Base-by-base conservation (phyloP, 1,139 yeast species). In the Geotrichum cucujoidarum region DNA sequence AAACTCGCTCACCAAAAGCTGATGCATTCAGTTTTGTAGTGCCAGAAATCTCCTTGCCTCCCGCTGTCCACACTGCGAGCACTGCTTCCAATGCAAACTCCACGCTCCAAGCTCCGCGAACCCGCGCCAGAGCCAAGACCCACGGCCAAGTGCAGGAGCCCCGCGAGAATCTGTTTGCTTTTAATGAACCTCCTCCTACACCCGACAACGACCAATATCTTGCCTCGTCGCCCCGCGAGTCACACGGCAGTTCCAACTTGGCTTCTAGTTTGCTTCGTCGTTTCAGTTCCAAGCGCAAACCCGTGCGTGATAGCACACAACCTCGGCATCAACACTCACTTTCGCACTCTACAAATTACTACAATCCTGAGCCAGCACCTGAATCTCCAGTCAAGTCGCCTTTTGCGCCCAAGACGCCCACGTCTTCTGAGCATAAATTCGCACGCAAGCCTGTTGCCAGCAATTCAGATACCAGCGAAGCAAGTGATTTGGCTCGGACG, bases 241-340 rank as follows among this genome's bases (percentile, higher is more conserved):
- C 27, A 24, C 44, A 40, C 38, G 48, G 53, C 24, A 49, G 52
- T 8, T 30, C 53, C 4, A 57, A 51, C 27, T 31, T 61, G 43
- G 64, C 65, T 11, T 50, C 62, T 11, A 57, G 58, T 14, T 39
- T 62, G 33, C 47, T 62, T 25, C 56, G 66, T 13, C 53, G 60
- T 39, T 59, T 62, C 45, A 53, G 59, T 37, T 58, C 64, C n/a
- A 57, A 57, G 22, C 53, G 62, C 32, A 58, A 55, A 48, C 55
- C 59, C 2, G 56, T 45, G 14, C 43, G 52, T 17, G 53, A 50
- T 6, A 42, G 44, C 2, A 18, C 43, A 21, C 42, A 34, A 10
- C 25, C 17, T 16, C 18, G 13, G 25, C 44, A 35, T 5, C 44
- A 39, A n/a, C 44, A 39, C 22, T 37, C 33, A 11, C 40, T 25